Evolutionary conservation across 306 rosid species (phyloP), one percentile per base, ranked within the genome.

Genomic region (Ormosia emarginata): DNA sequence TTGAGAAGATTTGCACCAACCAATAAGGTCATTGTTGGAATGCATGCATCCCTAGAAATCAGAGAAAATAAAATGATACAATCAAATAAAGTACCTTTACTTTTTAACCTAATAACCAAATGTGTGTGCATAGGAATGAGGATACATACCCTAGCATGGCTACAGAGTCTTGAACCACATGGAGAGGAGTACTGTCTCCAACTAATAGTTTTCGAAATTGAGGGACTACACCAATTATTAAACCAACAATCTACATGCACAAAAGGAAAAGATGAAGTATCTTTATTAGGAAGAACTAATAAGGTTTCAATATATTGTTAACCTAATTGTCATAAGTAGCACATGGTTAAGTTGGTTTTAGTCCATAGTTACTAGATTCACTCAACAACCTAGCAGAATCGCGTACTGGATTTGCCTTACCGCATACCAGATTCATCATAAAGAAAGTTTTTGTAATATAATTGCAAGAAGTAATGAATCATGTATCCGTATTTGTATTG

Each of bases 1-100:
- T 66, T 83, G 3, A 80, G 57, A 74, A 88, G 89, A 46, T 88
- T 88, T 44, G 84, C 91, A 46, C 91, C 89, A 24, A 85, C 77
- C 56, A 85, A 44, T 83, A 88, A 36, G 6, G 86, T 85, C 74
- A 86, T 65, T 9, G 72, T 58, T n/a, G 89, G 89, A 73, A 88
- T 74, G 24, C 84, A 73, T 39, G 89, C 85, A 32, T 64, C 85
- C 49, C 91, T 83, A 11, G 4, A 71, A 61, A 61, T 39, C 2
- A 80, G 12, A 13, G 1, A 68, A 61, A 30, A 37, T 17, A 39
- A 8, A 29, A 55, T 0, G n/a, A 4, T 37, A 8, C 9, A 57
- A n/a, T 79, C 4, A 30, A 30, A 44, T 43, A 1, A 69, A 29
- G 11, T 5, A 71, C 7, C 6, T 3, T 57, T 36, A 4, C 2